Evolutionary conservation across 768 basidiomycete genomes (phyloP).

Genomic region (Boletus vermiculosoides): DNA sequence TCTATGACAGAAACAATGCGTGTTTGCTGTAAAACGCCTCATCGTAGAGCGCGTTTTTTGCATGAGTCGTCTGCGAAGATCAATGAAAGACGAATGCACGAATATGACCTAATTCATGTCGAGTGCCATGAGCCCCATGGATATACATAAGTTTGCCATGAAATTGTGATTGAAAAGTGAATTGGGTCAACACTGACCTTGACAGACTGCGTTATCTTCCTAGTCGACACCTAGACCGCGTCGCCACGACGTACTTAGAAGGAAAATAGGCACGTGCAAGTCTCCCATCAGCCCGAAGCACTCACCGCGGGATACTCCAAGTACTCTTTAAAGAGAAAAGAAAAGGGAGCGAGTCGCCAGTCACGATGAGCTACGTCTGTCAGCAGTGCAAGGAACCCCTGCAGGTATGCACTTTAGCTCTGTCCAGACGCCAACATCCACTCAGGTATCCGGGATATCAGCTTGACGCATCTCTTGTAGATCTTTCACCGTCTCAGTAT

Average conservation of each 20-base stretch:
- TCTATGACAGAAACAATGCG: constrained; percentile 5
- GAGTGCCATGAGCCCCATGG: neutral
- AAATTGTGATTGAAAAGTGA: neutral
- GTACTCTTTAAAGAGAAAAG: neutral
- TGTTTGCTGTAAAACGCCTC: constrained; percentile 10
- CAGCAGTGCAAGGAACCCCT: constrained; percentile 92
- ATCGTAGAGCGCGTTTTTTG: constrained; percentile 17
- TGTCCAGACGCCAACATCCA: neutral
- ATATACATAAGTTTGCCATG: neutral
- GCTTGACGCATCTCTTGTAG: constrained; percentile 89
- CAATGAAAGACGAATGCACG: constrained; percentile 1
- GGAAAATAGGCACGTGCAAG: neutral
- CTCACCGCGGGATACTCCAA: neutral
- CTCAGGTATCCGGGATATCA: constrained; percentile 30
- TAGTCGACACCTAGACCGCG: too few relatives aligned
- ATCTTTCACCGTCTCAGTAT: constrained; percentile 83
- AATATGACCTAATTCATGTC: neutral
- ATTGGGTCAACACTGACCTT: neutral
- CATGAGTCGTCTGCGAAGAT: constrained; percentile 18
- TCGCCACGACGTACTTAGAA: too few relatives aligned
- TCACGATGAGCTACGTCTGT: constrained; percentile 55
- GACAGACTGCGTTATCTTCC: neutral
- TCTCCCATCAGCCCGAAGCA: neutral
- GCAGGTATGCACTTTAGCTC: constrained; percentile 48
- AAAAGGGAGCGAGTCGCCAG: neutral